These are phyloP conservation scores for Tricholoma terreum DNA, from an alignment of 768 basidiomycete genomes.

Conservation along the genomic window DNA sequence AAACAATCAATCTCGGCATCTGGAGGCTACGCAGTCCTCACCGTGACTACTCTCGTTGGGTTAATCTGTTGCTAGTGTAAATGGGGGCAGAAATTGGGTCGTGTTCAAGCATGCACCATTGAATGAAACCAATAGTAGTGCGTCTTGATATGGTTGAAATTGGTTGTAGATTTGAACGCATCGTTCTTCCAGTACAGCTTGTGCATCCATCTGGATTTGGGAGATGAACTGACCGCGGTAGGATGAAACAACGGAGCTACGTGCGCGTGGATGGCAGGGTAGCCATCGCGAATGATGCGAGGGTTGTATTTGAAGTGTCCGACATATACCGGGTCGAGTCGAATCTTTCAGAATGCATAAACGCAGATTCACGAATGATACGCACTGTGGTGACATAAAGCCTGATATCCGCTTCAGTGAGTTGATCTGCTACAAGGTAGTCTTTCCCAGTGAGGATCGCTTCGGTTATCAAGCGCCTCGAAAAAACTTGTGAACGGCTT, in stretches of 20 bases:
- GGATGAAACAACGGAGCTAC: slow-evolving; percentile 13
- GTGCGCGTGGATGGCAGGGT: slow-evolving; percentile 67
- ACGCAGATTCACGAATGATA: not conserved
- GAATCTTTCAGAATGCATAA: slow-evolving; percentile 44
- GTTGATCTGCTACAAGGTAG: slow-evolving; percentile 72
- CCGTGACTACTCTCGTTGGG: too few species aligned
- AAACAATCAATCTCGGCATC: too few species aligned
- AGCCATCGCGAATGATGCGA: too few species aligned
- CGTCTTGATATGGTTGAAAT: slow-evolving; percentile 86
- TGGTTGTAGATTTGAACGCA: too few species aligned
- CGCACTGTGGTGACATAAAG: slow-evolving; percentile 87
- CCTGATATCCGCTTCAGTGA: slow-evolving; percentile 83
- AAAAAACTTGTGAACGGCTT: slow-evolving; percentile 72
- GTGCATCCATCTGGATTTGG: slow-evolving; percentile 62
- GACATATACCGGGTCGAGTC: slow-evolving; percentile 87
- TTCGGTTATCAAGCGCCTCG: slow-evolving; percentile 78
- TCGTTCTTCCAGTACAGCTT: slow-evolving; percentile 87
- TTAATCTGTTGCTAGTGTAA: too few species aligned
- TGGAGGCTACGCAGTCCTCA: too few species aligned
- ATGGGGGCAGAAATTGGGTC: too few species aligned
- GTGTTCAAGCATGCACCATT: slow-evolving; percentile 29
- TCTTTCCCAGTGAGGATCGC: slow-evolving; percentile 71
- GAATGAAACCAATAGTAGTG: slow-evolving; percentile 66
- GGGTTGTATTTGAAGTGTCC: slow-evolving; percentile 94
- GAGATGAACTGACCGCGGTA: not conserved